These are phyloP conservation scores for Serendipita indica DNA, from an alignment of 768 basidiomycete genomes.

Conservation along the genomic window DNA sequence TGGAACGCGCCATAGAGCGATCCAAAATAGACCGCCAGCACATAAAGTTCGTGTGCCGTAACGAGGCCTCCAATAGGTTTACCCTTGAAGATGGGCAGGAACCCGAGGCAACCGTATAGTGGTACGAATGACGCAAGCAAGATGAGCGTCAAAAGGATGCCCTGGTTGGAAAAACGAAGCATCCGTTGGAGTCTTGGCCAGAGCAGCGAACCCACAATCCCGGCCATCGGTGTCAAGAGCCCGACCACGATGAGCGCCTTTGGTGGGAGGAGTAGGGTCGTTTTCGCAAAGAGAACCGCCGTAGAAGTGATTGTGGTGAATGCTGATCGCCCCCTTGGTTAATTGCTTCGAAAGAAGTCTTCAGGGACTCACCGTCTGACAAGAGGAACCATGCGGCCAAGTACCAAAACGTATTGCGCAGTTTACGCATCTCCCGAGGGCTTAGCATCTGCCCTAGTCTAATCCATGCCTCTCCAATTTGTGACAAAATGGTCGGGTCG, in stretches of 20 bases:
- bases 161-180: slow-evolving; percentile 49
- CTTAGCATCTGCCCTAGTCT: slow-evolving; percentile 60
- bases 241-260: slow-evolving; percentile 69
- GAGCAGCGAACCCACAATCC: slow-evolving; percentile 70
- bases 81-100: slow-evolving; percentile 38
- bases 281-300: slow-evolving; percentile 85
- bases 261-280: slow-evolving; percentile 64
- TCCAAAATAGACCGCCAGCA: slow-evolving; percentile 72
- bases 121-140: slow-evolving; percentile 52
- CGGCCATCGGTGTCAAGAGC: slow-evolving; percentile 57
- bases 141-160: slow-evolving; percentile 52
- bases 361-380: slow-evolving; percentile 53
- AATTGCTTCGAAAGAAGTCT: background rate
- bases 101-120: slow-evolving; percentile 70
- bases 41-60: slow-evolving; percentile 74
- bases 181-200: slow-evolving; percentile 63
- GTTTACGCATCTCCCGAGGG: slow-evolving; percentile 52
- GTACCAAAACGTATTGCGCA: slow-evolving; percentile 77
- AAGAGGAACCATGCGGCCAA: slow-evolving; percentile 90
- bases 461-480: slow-evolving; percentile 60
- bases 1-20: slow-evolving; percentile 81
- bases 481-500: slow-evolving; percentile 33
- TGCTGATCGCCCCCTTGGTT: slow-evolving; percentile 27
- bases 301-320: slow-evolving; percentile 89
- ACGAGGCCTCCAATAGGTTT: slow-evolving; percentile 56